phyloP scores from a whole-genome alignment of 73 alveolate genomes.

The Uronychia binucleata region DNA sequence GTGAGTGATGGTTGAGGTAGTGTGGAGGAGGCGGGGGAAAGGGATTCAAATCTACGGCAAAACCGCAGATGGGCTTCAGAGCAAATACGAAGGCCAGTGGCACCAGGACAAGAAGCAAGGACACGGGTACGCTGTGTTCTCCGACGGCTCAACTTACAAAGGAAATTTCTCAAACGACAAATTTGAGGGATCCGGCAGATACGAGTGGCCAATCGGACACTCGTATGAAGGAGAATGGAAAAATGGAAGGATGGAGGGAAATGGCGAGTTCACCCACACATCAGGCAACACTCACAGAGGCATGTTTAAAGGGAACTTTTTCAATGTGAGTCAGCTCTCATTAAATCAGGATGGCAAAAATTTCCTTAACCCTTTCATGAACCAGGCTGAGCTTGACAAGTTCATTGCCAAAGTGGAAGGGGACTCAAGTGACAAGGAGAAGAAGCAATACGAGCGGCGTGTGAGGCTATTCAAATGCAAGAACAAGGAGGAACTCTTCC shows the following conservation, averaged over 20 bases:
- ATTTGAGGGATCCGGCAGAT: slow-evolving; percentile 43
- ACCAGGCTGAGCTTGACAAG: slow-evolving; percentile 18
- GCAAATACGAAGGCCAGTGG: slow-evolving; percentile 49
- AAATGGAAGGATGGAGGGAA: slow-evolving; percentile 40
- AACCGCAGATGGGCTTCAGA: slow-evolving; percentile 24
- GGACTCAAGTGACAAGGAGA: slow-evolving; percentile 35
- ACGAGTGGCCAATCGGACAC: slow-evolving; percentile 51
- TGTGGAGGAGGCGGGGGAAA: slow-evolving; percentile 25
- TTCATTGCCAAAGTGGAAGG: slow-evolving; percentile 18
- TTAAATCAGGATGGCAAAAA: slow-evolving; percentile 12
- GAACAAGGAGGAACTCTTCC: not conserved
- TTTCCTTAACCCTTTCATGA: slow-evolving; percentile 37
- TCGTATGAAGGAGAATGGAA: slow-evolving; percentile 50
- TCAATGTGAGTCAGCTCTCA: not conserved
- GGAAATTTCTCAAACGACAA: slow-evolving; percentile 40
- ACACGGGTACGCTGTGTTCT: slow-evolving; percentile 31
- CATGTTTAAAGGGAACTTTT: slow-evolving; percentile 24
- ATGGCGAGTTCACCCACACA: slow-evolving; percentile 27
- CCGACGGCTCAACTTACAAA: slow-evolving; percentile 40
- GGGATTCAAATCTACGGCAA: slow-evolving; percentile 26
- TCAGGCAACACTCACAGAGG: slow-evolving; percentile 25
- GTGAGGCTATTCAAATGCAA: slow-evolving; percentile 9
- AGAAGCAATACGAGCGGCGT: slow-evolving; percentile 21
- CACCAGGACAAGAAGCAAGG: slow-evolving; percentile 44
- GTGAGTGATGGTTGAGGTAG: too few relatives aligned